Evolutionary conservation across 1,139 yeast species (phyloP).

Genomic region (Candida glucosophila): DNA sequence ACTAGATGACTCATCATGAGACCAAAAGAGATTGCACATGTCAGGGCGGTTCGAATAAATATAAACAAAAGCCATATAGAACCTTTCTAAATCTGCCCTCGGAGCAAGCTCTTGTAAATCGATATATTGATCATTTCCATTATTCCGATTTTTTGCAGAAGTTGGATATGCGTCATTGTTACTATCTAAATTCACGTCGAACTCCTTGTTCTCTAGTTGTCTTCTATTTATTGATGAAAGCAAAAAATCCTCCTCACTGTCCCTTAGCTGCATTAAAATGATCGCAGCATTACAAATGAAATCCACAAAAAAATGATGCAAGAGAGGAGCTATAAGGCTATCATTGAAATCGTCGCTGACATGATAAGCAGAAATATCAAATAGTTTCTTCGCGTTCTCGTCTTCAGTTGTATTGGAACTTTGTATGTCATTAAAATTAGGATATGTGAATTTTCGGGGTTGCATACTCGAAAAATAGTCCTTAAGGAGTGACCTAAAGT

Average conservation of each 20-base stretch:
- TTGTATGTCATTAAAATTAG: slow-evolving; percentile 18
- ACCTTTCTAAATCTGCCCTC: slow-evolving; percentile 80
- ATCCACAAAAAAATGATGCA: slow-evolving; percentile 48
- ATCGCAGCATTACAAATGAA: slow-evolving; percentile 73
- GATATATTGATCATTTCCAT: slow-evolving; percentile 10
- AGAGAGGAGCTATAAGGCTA: slow-evolving; percentile 28
- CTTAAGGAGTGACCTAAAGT: slow-evolving; percentile 61
- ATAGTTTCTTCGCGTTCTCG: no score
- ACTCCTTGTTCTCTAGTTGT: slow-evolving; percentile 18
- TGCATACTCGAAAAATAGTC: slow-evolving; percentile 50
- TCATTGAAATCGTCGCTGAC: slow-evolving; percentile 19
- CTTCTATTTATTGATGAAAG: slow-evolving; percentile 38
- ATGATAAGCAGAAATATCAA: no score
- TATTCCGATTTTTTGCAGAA: no score
- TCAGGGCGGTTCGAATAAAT: slow-evolving; percentile 57
- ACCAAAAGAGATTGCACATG: slow-evolving; percentile 62
- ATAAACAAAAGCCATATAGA: slow-evolving; percentile 70
- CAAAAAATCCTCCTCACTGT: slow-evolving; percentile 77
- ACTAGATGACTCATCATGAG: slow-evolving; percentile 39
- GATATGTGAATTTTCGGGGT: slow-evolving; percentile 29
- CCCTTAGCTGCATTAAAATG: slow-evolving; percentile 69
- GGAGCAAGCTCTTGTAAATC: slow-evolving; percentile 51
- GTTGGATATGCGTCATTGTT: slow-evolving; percentile 4
- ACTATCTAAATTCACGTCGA: no score
- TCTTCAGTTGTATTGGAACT: no score